Evolutionary conservation across 2,329 filamentous ascomycete species (phyloP).

Genomic region (Aspergillus sp.): DNA sequence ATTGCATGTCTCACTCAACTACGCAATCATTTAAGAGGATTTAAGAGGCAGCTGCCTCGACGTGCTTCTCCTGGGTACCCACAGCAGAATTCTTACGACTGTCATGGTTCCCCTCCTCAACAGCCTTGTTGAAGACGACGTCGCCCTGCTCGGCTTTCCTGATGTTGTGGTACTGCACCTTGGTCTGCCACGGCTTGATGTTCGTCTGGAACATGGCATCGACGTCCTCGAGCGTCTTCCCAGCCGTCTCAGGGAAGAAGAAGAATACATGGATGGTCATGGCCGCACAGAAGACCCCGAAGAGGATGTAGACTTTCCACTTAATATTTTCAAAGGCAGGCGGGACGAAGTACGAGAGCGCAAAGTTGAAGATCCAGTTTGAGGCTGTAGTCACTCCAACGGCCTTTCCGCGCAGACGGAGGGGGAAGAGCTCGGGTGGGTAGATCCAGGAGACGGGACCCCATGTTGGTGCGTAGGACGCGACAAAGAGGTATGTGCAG

Average conservation of each 20-base stretch:
- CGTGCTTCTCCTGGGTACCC: neutral
- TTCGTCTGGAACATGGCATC: conserved; percentile 63
- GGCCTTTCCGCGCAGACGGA: conserved; percentile 60
- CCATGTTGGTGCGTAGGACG: conserved; percentile 63
- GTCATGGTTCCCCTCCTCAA: neutral
- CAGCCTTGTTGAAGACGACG: conserved; percentile 5
- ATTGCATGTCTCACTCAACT: too few relatives aligned
- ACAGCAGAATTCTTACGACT: neutral
- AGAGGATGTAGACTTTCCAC: conserved; percentile 66
- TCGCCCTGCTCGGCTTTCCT: conserved; percentile 18
- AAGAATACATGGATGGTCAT: conserved; percentile 68
- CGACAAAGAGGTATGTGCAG: conserved; percentile 64
- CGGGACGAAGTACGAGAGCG: conserved; percentile 49
- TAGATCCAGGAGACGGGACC: conserved; percentile 58
- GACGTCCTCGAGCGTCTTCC: conserved; percentile 73
- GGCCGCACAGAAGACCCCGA: conserved; percentile 65
- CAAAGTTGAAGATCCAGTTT: conserved; percentile 60
- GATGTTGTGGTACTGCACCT: conserved; percentile 16
- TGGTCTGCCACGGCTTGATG: conserved; percentile 43
- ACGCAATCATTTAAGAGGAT: neutral
- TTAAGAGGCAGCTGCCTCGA: neutral
- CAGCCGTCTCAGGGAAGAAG: conserved; percentile 65
- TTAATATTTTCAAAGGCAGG: conserved; percentile 52
- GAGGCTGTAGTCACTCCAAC: conserved; percentile 57
- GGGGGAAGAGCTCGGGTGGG: conserved; percentile 51